phyloP scores from a whole-genome alignment of 2,329 filamentous ascomycete species.

The Trichoderma oligosporum region DNA sequence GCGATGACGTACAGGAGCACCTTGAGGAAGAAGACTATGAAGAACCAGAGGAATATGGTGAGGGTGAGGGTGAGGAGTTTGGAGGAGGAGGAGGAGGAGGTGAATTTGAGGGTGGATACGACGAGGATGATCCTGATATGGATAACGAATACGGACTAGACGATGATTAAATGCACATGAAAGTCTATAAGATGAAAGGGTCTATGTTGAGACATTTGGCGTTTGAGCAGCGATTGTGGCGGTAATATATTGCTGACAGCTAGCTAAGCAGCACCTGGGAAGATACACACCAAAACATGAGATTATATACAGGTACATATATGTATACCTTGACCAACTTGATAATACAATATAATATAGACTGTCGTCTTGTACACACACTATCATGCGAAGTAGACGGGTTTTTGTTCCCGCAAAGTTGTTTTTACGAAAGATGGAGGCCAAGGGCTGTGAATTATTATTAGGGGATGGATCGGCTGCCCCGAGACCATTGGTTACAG shows the following conservation, averaged over 20 bases:
- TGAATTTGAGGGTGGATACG: constrained; percentile 34
- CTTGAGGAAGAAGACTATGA: constrained; percentile 38
- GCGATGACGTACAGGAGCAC: constrained; percentile 33
- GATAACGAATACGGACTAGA: constrained; percentile 37
- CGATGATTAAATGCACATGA: constrained; percentile 20
- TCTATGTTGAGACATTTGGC: not conserved
- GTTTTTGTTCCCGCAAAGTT: constrained; percentile 32
- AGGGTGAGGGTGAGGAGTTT: constrained; percentile 33
- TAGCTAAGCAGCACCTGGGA: not conserved
- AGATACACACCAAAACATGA: no score
- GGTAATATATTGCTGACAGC: not conserved
- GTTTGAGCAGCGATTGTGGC: not conserved
- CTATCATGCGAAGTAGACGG: constrained; percentile 42
- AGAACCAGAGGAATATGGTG: constrained; percentile 32
- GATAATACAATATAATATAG: no score
- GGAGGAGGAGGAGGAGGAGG: constrained; percentile 32
- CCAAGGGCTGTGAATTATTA: no score
- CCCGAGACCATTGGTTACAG: no score
- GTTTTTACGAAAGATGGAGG: no score
- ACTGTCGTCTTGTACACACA: no score
- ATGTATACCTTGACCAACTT: no score
- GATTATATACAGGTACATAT: not conserved
- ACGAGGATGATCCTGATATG: constrained; percentile 38
- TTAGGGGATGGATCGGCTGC: no score
- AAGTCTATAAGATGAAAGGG: not conserved